Evolutionary conservation across 2,329 filamentous ascomycete genomes (phyloP), one percentile per base, ranked within the genome.

Genomic region (Rosellinia necatrix): DNA sequence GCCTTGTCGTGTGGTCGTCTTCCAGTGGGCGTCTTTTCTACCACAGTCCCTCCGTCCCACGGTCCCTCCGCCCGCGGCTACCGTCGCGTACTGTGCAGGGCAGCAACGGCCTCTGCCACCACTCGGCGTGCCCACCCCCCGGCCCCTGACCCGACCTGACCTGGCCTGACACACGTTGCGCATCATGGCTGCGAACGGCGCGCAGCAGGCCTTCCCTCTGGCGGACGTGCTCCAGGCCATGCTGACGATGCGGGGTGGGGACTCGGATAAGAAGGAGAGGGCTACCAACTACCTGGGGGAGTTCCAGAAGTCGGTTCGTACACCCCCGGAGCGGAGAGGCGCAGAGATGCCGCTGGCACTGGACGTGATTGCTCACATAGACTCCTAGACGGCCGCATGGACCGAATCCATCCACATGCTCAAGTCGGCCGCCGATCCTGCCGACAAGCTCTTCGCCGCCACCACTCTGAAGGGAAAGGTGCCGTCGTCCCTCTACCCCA

Each of bases 401-500:
- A 88, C 87, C 40, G 88, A 89, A 42, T 92, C 92, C 60, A 88
- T 97, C 72, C 84, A 87, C 49, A 90, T 99, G 61, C 79, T 99
- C 60, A 91, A 96, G 73, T 90, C 91, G 46, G 82, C 88, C 61
- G 84, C 89, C 52, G 88, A 92, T 61, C 82, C 89, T 47, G 92
- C 96, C 73, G 90, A 91, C 22, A 94, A 94, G 72, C 80, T 99
- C 58, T 99, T 99, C 74, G 94, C 94, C 42, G 94, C 94, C 56
- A 97, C 93, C 42, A 99, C 94, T 49, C 79, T 99, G 70, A 96
- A 96, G 78, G 94, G 94, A 81, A 99, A 99, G 88, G 94, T 97
- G 80, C 64, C 77, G 46, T 44, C 46, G 29, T 41, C 55, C 50
- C 46, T 27, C 17, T 24, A 15, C 21, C 52, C 29, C 8, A 32